phyloP scores from a whole-genome alignment of 1,139 yeast genomes.

The Candida sp. region DNA sequence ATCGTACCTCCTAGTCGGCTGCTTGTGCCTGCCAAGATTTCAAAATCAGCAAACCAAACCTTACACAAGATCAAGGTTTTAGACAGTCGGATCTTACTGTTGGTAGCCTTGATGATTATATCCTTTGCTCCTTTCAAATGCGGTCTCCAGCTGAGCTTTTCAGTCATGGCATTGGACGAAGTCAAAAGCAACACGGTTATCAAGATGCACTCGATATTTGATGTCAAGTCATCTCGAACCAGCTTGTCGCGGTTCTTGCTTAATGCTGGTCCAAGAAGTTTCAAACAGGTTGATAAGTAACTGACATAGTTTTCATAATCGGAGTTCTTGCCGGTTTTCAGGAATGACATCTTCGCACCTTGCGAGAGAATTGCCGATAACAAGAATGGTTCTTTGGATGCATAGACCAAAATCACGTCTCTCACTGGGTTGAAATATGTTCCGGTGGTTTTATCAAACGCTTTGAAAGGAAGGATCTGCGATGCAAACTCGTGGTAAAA shows the following conservation, averaged over 20 bases:
- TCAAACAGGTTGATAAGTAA: conserved; percentile 60
- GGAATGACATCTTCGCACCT: conserved; percentile 57
- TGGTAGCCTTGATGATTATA: conserved; percentile 51
- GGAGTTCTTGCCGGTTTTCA: conserved; percentile 33
- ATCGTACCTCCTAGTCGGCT: conserved; percentile 66
- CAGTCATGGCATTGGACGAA: conserved; percentile 63
- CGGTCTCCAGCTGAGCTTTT: conserved; percentile 69
- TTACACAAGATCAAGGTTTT: conserved; percentile 57
- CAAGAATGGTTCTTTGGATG: conserved; percentile 57
- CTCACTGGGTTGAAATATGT: conserved; percentile 55
- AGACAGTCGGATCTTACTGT: conserved; percentile 23
- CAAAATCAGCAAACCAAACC: conserved; percentile 67
- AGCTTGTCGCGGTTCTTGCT: conserved; percentile 20
- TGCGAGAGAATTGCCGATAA: conserved; percentile 68
- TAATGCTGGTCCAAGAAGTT: conserved; percentile 47
- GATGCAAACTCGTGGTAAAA: conserved; percentile 59
- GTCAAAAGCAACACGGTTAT: conserved; percentile 65
- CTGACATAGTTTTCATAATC: conserved; percentile 55
- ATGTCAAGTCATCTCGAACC: conserved; percentile 31
- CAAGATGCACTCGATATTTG: conserved; percentile 64
- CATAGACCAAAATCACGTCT: conserved; percentile 59
- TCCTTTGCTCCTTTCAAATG: conserved; percentile 73
- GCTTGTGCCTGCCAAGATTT: conserved; percentile 64
- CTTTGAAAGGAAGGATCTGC: conserved; percentile 60
- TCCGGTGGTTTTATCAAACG: conserved; percentile 32